Evolutionary conservation across 2,329 filamentous ascomycete genomes (phyloP), one percentile per base, ranked within the genome.

Genomic region (Beauveria sp.): DNA sequence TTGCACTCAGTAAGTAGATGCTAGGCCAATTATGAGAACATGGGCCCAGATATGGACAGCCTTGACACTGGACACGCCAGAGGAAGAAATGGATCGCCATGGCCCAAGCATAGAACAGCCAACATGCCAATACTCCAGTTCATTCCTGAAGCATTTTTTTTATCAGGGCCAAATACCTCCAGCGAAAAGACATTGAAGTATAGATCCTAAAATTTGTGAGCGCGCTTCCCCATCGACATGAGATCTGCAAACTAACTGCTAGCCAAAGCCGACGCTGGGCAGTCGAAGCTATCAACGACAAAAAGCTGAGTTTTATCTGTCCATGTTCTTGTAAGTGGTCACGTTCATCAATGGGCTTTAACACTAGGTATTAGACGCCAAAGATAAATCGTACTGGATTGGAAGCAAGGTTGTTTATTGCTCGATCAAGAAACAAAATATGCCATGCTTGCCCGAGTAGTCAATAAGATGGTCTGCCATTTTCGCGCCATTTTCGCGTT

Each of bases 361-460:
- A 28, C 3, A 63, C 61, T 3, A 63, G 49, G 31, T 60, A 63
- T 9, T 45, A 22, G 22, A 60, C 26, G 16, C 56, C 61, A 24
- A 63, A 63, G 20, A 53, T 31, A 20, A 52, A 49, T 16, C 58
- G 38, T 48, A 60, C 28, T 60, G 55, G 22, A 63, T 2, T 18
- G 26, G 14, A 26, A 51, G 48, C 48, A 51, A n/a, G 8, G 18
- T 18, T 2, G 3, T 26, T 3, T 2, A 8, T 26, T 3, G 48
- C 26, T 10, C 14, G 18, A 31, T 34, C 8, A 31, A n/a, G 48
- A 18, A 20, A 51, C 22, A 31, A 20, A 26, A 5, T 50, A 50
- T 18, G 9, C 26, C 18, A 50, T 16, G 34, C 31, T 14, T 34
- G 31, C 12, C 31, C 31, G 31, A 34, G 31, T 34, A 34, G 31